These are phyloP conservation scores for Schizophyllum amplum DNA, from an alignment of 1,284 basidiomycete species.

Conservation along the genomic window DNA sequence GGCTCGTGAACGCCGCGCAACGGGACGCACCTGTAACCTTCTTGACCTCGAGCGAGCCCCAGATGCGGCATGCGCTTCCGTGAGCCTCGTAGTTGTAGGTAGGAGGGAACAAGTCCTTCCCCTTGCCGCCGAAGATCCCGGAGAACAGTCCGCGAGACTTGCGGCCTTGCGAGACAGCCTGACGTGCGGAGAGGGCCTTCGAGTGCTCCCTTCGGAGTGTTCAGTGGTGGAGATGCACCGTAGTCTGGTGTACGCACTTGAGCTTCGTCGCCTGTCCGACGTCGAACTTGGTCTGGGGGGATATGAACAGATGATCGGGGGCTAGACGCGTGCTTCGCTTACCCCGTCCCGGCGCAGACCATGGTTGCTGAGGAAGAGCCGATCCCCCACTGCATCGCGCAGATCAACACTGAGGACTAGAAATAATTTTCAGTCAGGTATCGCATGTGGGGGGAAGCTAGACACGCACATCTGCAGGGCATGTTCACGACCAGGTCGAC, in stretches of 20 bases:
- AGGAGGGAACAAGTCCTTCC: constrained; percentile 47
- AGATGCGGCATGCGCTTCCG: constrained; percentile 76
- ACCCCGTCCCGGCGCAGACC: constrained; percentile 85
- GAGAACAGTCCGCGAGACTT: constrained; percentile 64
- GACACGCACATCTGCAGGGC: constrained; percentile 79
- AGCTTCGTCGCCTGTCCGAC: constrained; percentile 73
- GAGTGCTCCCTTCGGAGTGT: constrained; percentile 44
- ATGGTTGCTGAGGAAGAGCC: constrained; percentile 72
- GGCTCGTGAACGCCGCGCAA: neutral
- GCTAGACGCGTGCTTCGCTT: constrained; percentile 19
- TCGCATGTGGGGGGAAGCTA: neutral
- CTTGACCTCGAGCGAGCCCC: constrained; percentile 80
- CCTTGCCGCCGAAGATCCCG: constrained; percentile 35
- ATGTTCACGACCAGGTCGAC: constrained; percentile 88
- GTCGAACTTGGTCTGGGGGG: constrained; percentile 67
- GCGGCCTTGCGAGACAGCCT: constrained; percentile 62
- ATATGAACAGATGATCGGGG: constrained; percentile 3
- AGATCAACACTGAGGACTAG: constrained; percentile 83
- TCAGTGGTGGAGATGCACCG: neutral
- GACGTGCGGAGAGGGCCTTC: constrained; percentile 53
- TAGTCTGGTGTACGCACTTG: constrained; percentile 34
- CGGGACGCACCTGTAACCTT: constrained; percentile 69
- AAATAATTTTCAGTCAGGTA: constrained; percentile 6
- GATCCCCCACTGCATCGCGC: constrained; percentile 87
- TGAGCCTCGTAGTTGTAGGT: constrained; percentile 64